These are phyloP conservation scores for Erodium maritimum DNA, from an alignment of 345 rosid genomes.

Conservation along the genomic window DNA sequence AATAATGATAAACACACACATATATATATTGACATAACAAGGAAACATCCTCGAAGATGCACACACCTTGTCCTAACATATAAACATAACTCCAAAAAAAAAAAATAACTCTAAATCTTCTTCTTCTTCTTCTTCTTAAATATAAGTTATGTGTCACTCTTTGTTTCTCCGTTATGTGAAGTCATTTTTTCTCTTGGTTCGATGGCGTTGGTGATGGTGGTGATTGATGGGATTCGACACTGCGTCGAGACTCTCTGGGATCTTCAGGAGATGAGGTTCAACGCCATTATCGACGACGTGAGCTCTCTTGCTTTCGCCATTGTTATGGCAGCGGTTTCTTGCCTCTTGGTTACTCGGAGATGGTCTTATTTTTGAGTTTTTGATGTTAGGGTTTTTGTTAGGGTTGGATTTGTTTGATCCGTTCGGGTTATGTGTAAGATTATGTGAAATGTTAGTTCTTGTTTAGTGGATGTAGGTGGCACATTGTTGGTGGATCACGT, in stretches of 20 bases:
- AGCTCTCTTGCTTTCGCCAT: conserved; percentile 23
- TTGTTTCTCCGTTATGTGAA: no score
- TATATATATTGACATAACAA: conserved; percentile 5
- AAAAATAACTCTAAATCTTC: no score
- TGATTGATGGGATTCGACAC: conserved; percentile 19
- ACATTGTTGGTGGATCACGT: no score
- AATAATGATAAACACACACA: not conserved
- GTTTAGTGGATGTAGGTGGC: no score
- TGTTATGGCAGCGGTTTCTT: conserved; percentile 29
- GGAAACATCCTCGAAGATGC: conserved; percentile 30
- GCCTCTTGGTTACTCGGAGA: conserved; percentile 19
- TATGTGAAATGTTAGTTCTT: no score
- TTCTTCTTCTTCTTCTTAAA: no score
- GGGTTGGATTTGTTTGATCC: no score
- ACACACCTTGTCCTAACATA: not conserved
- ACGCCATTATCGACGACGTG: conserved; percentile 25
- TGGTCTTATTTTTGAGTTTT: not conserved
- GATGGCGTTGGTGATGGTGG: conserved; percentile 24
- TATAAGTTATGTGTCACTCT: no score
- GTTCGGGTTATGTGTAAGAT: no score
- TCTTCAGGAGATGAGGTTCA: conserved; percentile 41
- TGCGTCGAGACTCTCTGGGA: conserved; percentile 45
- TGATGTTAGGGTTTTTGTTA: no score
- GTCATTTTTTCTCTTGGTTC: no score
- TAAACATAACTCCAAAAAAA: not conserved